Evolutionary conservation across 2,329 filamentous ascomycete species (phyloP), one percentile per base, ranked within the genome.

Genomic region (Fusarium chaquense): DNA sequence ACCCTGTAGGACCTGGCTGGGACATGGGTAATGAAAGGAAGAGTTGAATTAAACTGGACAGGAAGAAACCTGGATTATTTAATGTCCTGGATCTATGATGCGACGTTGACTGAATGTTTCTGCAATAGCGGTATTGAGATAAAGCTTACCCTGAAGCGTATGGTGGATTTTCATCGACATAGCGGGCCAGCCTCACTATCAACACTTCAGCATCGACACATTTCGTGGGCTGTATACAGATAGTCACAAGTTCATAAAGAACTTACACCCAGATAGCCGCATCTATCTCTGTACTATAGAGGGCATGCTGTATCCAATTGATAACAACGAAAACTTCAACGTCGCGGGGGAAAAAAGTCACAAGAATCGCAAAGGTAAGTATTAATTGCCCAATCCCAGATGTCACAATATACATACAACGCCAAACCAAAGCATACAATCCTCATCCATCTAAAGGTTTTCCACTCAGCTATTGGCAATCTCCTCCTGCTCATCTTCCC

Each of bases 401-500:
- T 63, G 35, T 63, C 60, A 65, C 62, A 47, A 65, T 65, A 65
- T 65, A 69, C 54, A 49, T 72, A 66, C 56, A 75, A 75, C 73
- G 73, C 73, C 73, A 66, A 60, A 65, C 58, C 58, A 65, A 65
- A 66, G 35, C 58, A 73, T 67, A 50, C 58, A 65, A 58, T 67
- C 52, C 33, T 49, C 46, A 58, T 50, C 49, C 49, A 6, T 69
- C 58, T 55, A 58, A 52, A 11, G 8, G 9, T 47, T 36, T 51
- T 33, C 36, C 52, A 43, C 28, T 69, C 45, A 75, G 51, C 71
- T 73, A 35, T 76, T 75, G 47, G 73, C 74, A 73, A 80, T 80
- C 67, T 84, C 81, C 41, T 81, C 77, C 58, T 83, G 78, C 67
- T 86, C 84, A 32, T 86, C 84, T 71, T 87, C 84, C 83, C 84